These are phyloP conservation scores for Sclerotiophoma versabilis DNA, from an alignment of 2,329 filamentous ascomycete species.

Conservation along the genomic window DNA sequence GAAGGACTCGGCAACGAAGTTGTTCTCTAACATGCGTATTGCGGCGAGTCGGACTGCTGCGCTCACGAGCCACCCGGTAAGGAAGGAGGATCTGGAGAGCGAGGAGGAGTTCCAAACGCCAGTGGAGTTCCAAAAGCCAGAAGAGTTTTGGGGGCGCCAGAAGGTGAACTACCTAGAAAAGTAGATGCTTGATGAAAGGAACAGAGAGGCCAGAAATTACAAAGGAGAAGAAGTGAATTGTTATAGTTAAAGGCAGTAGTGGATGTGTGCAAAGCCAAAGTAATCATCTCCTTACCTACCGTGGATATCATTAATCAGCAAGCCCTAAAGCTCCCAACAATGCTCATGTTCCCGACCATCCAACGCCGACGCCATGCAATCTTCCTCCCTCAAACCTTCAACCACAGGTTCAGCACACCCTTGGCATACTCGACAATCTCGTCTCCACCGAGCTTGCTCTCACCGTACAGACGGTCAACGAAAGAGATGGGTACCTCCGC, in stretches of 20 bases:
- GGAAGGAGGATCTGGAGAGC: background rate
- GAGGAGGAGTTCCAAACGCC: slow-evolving; percentile 4
- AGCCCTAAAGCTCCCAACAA: slow-evolving; percentile 8
- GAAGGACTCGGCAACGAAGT: slow-evolving; percentile 6
- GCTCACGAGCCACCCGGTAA: slow-evolving; percentile 13
- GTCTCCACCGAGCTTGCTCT: slow-evolving; percentile 90
- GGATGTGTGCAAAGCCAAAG: slow-evolving; percentile 7
- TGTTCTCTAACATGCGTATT: background rate
- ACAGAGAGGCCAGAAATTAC: background rate
- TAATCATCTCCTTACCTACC: slow-evolving; percentile 11
- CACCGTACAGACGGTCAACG: slow-evolving; percentile 89
- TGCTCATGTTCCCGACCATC: slow-evolving; percentile 14
- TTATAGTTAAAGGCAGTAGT: slow-evolving; percentile 22
- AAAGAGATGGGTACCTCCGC: slow-evolving; percentile 96
- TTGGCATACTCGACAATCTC: slow-evolving; percentile 98
- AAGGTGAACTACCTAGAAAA: background rate
- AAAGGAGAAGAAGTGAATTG: slow-evolving; percentile 19
- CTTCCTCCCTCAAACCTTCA: slow-evolving; percentile 53
- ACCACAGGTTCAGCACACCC: slow-evolving; percentile 58
- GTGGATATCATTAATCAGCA: slow-evolving; percentile 20
- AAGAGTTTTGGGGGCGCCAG: background rate
- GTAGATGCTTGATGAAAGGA: background rate
- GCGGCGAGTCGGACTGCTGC: slow-evolving; percentile 6
- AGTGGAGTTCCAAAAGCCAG: background rate
- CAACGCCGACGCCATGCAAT: slow-evolving; percentile 42